A percentile compares a stretch with the other conserved stretches of the same genome.
Conservation (phyloP, 805 yeast species). For the Suhomyces xylopsoci region DNA sequence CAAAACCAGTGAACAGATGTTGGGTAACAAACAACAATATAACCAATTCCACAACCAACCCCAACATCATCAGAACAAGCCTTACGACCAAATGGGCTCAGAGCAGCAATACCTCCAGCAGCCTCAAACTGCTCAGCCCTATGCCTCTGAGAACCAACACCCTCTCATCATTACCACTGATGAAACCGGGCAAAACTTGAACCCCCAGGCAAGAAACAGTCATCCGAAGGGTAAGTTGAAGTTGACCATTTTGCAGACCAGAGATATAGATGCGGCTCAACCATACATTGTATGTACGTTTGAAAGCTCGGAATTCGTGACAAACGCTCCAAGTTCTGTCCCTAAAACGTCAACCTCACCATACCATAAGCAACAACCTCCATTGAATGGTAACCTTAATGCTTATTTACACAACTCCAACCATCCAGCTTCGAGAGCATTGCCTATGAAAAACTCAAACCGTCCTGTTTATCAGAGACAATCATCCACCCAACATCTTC, state of each 20-base stretch:
- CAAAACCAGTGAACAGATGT: slow-evolving; percentile 12
- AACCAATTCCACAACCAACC: slow-evolving; percentile 8
- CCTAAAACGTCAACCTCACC: slow-evolving; percentile 22
- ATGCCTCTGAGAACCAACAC: slow-evolving; percentile 12
- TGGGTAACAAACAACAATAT: slow-evolving; percentile 12
- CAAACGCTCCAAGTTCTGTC: slow-evolving; percentile 67
- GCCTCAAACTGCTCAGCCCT: slow-evolving; percentile 6
- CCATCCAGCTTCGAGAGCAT: slow-evolving; percentile 10
- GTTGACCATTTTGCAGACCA: slow-evolving; percentile 79
- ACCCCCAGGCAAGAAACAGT: slow-evolving; percentile 22
- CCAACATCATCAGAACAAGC: slow-evolving; percentile 6
- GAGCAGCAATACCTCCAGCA: neutral
- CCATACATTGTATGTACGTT: slow-evolving; percentile 92
- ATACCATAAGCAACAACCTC: slow-evolving; percentile 11
- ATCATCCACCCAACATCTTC: slow-evolving; percentile 34
- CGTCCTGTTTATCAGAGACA: slow-evolving; percentile 40
- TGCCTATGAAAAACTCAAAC: slow-evolving; percentile 12
- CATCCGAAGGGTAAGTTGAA: slow-evolving; percentile 79
- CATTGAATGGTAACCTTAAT: slow-evolving; percentile 13
- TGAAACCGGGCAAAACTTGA: slow-evolving; percentile 35
- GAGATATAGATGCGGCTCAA: slow-evolving; percentile 58
- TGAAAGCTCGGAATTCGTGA: slow-evolving; percentile 86
- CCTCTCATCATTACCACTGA: slow-evolving; percentile 40
- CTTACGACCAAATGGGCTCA: neutral
- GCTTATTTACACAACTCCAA: slow-evolving; percentile 7